Evolutionary conservation across 1,284 basidiomycete genomes (phyloP).

Genomic region (Sanguinoderma infundibulare): DNA sequence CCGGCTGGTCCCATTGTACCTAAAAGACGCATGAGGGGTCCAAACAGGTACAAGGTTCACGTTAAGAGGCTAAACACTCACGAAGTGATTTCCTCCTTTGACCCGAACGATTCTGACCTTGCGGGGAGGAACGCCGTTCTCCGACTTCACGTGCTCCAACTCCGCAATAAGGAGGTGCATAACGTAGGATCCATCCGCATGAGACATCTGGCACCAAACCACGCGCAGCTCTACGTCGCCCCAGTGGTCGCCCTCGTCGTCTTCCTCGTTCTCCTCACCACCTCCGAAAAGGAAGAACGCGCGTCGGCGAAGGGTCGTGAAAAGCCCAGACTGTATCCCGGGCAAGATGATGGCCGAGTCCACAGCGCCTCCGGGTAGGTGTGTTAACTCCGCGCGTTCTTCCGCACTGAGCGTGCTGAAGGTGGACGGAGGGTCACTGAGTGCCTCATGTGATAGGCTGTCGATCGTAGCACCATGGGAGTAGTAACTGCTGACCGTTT

Average conservation of each 20-base stretch:
- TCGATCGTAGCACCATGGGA: conserved; percentile 25
- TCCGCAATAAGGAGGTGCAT: conserved; percentile 6
- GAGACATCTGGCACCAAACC: conserved; percentile 15
- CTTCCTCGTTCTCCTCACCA: background rate
- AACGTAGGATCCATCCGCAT: conserved; percentile 14
- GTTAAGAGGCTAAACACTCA: background rate
- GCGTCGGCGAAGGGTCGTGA: background rate
- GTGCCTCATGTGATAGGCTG: conserved; percentile 8
- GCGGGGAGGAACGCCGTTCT: conserved; percentile 2
- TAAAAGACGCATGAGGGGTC: background rate
- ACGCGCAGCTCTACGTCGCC: conserved; percentile 16
- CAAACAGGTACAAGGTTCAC: background rate
- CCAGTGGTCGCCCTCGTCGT: conserved; percentile 3
- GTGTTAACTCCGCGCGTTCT: conserved; percentile 9
- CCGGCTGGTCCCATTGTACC: conserved; percentile 13
- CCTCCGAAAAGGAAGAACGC: background rate
- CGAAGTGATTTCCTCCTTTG: conserved; percentile 20
- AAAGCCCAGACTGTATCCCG: conserved; percentile 1
- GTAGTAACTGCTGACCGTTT: conserved; percentile 20
- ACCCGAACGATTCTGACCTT: conserved; percentile 9
- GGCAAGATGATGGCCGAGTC: conserved; percentile 9
- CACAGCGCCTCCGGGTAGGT: conserved; percentile 7
- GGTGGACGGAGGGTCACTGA: conserved; percentile 15
- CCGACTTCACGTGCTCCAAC: conserved; percentile 7
- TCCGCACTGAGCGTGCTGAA: conserved; percentile 18